Evolutionary conservation across 495 filamentous ascomycete species (phyloP).

Genomic region (Penicillium riverlandense): DNA sequence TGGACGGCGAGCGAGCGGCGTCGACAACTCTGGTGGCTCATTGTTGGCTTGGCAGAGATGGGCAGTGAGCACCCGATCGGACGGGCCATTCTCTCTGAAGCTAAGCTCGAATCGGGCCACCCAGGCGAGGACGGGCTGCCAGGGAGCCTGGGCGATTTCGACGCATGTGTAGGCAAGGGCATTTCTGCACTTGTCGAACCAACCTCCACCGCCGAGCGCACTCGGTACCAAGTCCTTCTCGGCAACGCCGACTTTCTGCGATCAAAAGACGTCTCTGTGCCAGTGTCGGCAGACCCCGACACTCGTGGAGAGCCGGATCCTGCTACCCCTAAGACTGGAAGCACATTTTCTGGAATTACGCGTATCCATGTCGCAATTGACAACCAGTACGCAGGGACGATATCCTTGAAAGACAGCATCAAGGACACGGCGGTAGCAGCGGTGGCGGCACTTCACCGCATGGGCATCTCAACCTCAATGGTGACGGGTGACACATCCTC

Average conservation of each 20-base stretch:
- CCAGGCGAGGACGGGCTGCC: constrained; percentile 67
- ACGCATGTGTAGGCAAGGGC: constrained; percentile 76
- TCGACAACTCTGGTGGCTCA: constrained; percentile 81
- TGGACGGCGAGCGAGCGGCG: constrained; percentile 67
- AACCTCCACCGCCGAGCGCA: constrained; percentile 52
- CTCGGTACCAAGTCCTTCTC: constrained; percentile 69
- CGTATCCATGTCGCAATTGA: constrained; percentile 90
- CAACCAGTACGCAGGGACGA: constrained; percentile 65
- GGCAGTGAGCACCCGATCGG: constrained; percentile 94
- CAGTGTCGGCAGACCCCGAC: constrained; percentile 50
- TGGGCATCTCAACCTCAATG: constrained; percentile 81
- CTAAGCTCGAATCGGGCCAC: constrained; percentile 66
- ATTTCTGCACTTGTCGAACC: constrained; percentile 79
- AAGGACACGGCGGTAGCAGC: constrained; percentile 80
- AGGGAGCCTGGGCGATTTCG: constrained; percentile 77
- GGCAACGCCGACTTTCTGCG: constrained; percentile 74
- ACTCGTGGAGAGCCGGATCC: constrained; percentile 15
- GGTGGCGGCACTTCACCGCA: constrained; percentile 72
- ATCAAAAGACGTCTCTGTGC: constrained; percentile 60
- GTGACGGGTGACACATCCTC: constrained; percentile 88
- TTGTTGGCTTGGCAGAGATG: constrained; percentile 89
- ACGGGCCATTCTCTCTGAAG: constrained; percentile 67
- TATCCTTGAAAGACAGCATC: constrained; percentile 82
- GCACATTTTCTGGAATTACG: constrained; percentile 58
- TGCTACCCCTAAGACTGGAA: constrained; percentile 13